Evolutionary conservation across 2,329 filamentous ascomycete genomes (phyloP).

Genomic region (Calonectria honghensis): DNA sequence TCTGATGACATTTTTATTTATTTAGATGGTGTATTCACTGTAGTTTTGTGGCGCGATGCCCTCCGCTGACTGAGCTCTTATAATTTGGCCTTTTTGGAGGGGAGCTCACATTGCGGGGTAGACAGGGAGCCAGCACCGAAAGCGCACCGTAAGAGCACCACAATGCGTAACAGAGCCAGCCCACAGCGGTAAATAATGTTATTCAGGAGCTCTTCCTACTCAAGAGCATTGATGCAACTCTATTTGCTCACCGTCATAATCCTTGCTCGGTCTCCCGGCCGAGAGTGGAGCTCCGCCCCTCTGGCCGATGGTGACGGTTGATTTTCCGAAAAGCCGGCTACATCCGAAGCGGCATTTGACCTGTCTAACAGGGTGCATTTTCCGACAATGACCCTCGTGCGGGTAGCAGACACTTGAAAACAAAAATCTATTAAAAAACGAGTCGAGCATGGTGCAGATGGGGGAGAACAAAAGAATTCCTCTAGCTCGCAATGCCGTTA

Average conservation of each 20-base stretch:
- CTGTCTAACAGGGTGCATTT: background rate
- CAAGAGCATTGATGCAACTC: background rate
- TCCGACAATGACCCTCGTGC: background rate
- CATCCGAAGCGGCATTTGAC: conserved; percentile 16
- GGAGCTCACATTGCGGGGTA: conserved; percentile 31
- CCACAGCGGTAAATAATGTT: background rate
- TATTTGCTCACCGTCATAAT: background rate
- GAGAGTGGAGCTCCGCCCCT: conserved; percentile 24
- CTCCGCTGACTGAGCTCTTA: conserved; percentile 32
- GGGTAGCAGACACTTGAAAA: background rate
- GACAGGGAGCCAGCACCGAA: background rate
- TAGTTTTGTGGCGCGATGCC: background rate
- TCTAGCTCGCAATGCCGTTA: background rate
- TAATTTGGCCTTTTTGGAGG: conserved; percentile 7
- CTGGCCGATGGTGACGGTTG: background rate
- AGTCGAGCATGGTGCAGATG: background rate
- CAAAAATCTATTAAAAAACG: background rate
- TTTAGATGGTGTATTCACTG: background rate
- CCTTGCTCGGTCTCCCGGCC: conserved; percentile 19
- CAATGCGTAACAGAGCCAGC: background rate
- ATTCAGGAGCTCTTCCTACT: background rate
- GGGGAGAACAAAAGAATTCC: too few species aligned
- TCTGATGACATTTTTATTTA: conserved; percentile 33
- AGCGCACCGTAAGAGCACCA: background rate
- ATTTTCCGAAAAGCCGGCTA: conserved; percentile 25